These are phyloP conservation scores for Vitis hybrid DNA, from an alignment of 177 flowering plant species.

Conservation along the genomic window DNA sequence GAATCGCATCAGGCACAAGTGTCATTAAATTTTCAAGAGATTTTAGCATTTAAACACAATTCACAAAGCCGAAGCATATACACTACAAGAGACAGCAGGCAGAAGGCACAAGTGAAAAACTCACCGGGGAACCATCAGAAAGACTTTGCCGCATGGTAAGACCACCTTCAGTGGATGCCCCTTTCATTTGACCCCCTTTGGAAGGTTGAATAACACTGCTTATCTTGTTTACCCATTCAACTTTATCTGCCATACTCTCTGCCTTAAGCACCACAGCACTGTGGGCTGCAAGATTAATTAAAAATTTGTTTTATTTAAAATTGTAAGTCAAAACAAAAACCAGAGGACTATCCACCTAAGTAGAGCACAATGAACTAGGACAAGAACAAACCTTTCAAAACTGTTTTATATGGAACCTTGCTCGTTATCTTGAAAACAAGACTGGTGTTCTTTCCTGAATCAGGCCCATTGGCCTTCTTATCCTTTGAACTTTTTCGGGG, in stretches of 20 bases:
- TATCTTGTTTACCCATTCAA: slow-evolving; percentile 86
- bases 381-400: slow-evolving; percentile 62
- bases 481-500: slow-evolving; percentile 88
- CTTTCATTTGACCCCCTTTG: slow-evolving; percentile 60
- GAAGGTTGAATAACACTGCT: slow-evolving; percentile 60
- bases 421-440: slow-evolving; percentile 87
- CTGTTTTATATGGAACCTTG: slow-evolving; percentile 93
- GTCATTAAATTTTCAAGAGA: too few species aligned
- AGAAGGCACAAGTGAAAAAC: slow-evolving; percentile 21
- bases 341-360: neutral
- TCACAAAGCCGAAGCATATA: neutral
- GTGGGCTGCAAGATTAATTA: slow-evolving; percentile 67
- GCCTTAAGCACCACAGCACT: slow-evolving; percentile 92
- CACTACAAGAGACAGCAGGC: neutral
- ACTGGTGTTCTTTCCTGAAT: slow-evolving; percentile 61
- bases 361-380: too few species aligned
- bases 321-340: neutral
- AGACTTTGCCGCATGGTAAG: slow-evolving; percentile 75
- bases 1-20: too few species aligned
- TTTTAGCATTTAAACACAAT: too few species aligned
- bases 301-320: neutral
- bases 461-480: slow-evolving; percentile 89
- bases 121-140: slow-evolving; percentile 94
- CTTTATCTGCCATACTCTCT: slow-evolving; percentile 79
- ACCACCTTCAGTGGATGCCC: slow-evolving; percentile 49